Base-by-base conservation (phyloP, 2,329 filamentous ascomycete genomes). In the Apiospora phragmitis region DNA sequence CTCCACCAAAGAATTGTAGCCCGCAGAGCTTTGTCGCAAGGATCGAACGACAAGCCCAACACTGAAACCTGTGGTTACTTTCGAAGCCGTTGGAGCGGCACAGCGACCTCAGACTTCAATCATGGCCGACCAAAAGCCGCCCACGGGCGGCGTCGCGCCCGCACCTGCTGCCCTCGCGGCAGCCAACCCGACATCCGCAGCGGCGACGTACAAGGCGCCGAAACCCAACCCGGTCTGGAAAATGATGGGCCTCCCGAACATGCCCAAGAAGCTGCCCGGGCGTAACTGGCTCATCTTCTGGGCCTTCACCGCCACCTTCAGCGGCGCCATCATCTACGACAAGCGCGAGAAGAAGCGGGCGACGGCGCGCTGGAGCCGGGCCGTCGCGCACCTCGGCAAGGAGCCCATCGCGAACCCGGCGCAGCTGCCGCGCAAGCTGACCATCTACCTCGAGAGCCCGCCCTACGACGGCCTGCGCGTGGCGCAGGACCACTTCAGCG, bases 221-320 rank as follows among this genome's bases (percentile, higher is more conserved):
- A 81, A 85, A 76, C 85, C 88, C 67, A 95, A 95, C 82, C 92
- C 91, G 59, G 92, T 90, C 69, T 89, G 94, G 77, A 89, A 89
- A 73, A 93, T 93, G 88, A 90, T 96, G 84, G 95, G 95, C 70
- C 85, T 99, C 71, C 95, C 95, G 68, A 93, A 92, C 75, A 89
- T 98, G 72, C 92, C 93, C 71, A 88, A 91, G 76, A 94, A 91
- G 81, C 90, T 99, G 24, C 96, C 96, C 9, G 98, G 95, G 24
- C 93, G 96, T 72, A 98, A 98, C 81, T 99, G 96, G 96, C 90
- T 96, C 83, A 98, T 99, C 78, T 99, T 99, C 84, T 90, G 95
- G 82, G 87, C 92, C 65, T 81, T 98, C 70, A 92, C 92, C 14
- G 91, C 91, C 69, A 89, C 93, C 65, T 92, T 97, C 79, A 90